Conservation (phyloP, 192 early-diverging fungal species). For the Coemansia sp. region DNA sequence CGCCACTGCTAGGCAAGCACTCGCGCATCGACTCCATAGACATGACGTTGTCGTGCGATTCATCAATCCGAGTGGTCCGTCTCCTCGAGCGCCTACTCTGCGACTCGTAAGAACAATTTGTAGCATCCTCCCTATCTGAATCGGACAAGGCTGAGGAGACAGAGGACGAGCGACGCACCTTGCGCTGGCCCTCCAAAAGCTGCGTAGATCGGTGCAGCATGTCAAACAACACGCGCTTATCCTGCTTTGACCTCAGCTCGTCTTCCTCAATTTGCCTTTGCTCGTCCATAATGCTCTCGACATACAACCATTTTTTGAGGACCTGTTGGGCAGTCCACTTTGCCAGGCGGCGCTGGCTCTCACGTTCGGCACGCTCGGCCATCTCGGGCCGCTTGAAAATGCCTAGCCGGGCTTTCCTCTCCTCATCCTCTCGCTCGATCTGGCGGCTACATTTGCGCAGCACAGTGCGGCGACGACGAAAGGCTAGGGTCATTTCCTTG, state of each 20-base stretch:
- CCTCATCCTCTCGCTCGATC: constrained; percentile 20
- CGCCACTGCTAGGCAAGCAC: background rate
- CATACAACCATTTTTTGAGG: constrained; percentile 68
- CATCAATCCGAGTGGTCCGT: background rate
- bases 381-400: constrained; percentile 17
- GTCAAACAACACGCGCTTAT: constrained; percentile 63
- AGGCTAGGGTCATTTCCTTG: constrained; percentile 5
- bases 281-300: constrained; percentile 59
- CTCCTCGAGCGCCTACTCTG: background rate
- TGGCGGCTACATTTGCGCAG: constrained; percentile 26
- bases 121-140: background rate
- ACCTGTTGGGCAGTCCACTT: constrained; percentile 67
- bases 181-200: constrained; percentile 60
- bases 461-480: constrained; percentile 9
- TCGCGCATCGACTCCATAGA: constrained; percentile 1
- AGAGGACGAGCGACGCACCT: background rate
- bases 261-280: constrained; percentile 58
- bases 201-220: constrained; percentile 73
- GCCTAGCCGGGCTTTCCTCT: constrained; percentile 22
- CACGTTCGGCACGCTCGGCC: constrained; percentile 24
- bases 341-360: constrained; percentile 46
- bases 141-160: background rate
- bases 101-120: background rate
- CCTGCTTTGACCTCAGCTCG: constrained; percentile 59
- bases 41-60: background rate